Evolutionary conservation across 1,284 basidiomycete genomes (phyloP).

Genomic region (Irpex sp.): DNA sequence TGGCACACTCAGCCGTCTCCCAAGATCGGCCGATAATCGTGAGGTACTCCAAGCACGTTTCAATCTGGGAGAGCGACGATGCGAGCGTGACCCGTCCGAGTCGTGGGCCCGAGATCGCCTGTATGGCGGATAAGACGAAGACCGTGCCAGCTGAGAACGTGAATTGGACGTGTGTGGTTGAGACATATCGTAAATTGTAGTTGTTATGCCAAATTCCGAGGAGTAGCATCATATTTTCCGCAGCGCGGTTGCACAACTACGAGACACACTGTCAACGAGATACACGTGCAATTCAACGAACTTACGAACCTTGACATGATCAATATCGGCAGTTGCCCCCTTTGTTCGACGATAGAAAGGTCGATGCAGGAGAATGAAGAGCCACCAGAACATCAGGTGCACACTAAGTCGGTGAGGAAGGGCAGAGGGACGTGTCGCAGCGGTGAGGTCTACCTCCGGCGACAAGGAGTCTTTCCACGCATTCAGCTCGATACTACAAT

Average conservation of each 20-base stretch:
- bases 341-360: conserved; percentile 57
- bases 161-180: conserved; percentile 61
- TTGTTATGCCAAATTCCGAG: conserved; percentile 51
- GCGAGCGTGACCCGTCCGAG: conserved; percentile 29
- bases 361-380: conserved; percentile 60
- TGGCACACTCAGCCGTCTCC: conserved; percentile 46
- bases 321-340: conserved; percentile 37
- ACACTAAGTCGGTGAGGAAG: conserved; percentile 62
- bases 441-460: conserved; percentile 49
- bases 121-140: conserved; percentile 53
- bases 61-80: conserved; percentile 38
- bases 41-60: conserved; percentile 45
- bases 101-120: conserved; percentile 42
- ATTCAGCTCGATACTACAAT: conserved; percentile 51
- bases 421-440: conserved; percentile 43
- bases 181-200: conserved; percentile 58
- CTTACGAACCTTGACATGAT: conserved; percentile 44
- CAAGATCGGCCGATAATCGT: conserved; percentile 48
- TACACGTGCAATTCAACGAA: no score
- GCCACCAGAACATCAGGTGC: conserved; percentile 62
- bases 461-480: conserved; percentile 57
- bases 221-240: conserved; percentile 60
- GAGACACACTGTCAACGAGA: not conserved
- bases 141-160: conserved; percentile 66
- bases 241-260: conserved; percentile 62